phyloP scores from a whole-genome alignment of 352 stramenopile species.

The Plasmopara viticola region DNA sequence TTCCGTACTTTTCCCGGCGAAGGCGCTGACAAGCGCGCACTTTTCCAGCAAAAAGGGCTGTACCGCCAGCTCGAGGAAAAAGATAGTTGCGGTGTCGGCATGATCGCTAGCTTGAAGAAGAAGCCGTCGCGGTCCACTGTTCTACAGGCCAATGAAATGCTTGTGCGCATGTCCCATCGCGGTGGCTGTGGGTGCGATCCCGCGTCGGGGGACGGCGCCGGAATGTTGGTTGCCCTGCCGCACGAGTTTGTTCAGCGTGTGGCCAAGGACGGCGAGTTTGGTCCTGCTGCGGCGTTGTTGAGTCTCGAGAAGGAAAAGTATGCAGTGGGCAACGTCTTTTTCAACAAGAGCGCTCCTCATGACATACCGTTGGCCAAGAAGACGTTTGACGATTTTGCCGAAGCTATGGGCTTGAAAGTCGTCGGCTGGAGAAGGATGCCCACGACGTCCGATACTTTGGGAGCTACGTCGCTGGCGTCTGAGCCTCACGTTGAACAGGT shows the following conservation, averaged over 20 bases:
- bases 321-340: slow-evolving; percentile 91
- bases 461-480: slow-evolving; percentile 88
- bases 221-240: slow-evolving; percentile 95
- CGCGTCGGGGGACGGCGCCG: slow-evolving; percentile 86
- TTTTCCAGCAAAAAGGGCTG: slow-evolving; percentile 51
- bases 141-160: slow-evolving; percentile 95
- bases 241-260: slow-evolving; percentile 91
- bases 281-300: slow-evolving; percentile 24
- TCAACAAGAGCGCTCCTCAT: slow-evolving; percentile 55
- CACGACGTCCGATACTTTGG: slow-evolving; percentile 91
- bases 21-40: slow-evolving; percentile 44
- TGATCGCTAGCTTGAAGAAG: slow-evolving; percentile 95
- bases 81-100: slow-evolving; percentile 90
- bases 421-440: slow-evolving; percentile 90
- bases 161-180: slow-evolving; percentile 94
- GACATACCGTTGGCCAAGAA: slow-evolving; percentile 85
- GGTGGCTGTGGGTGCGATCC: slow-evolving; percentile 94
- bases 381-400: slow-evolving; percentile 77
- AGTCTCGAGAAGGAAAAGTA: slow-evolving; percentile 74
- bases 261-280: slow-evolving; percentile 73
- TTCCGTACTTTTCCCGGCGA: slow-evolving; percentile 43
- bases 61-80: slow-evolving; percentile 53
- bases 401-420: slow-evolving; percentile 86
- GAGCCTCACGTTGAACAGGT: slow-evolving; percentile 94
- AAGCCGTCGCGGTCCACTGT: slow-evolving; percentile 87